A percentile compares a stretch with the other conserved stretches of the same genome.
Conservation (phyloP, 495 filamentous ascomycete species). For the Glutinoglossum americanum region DNA sequence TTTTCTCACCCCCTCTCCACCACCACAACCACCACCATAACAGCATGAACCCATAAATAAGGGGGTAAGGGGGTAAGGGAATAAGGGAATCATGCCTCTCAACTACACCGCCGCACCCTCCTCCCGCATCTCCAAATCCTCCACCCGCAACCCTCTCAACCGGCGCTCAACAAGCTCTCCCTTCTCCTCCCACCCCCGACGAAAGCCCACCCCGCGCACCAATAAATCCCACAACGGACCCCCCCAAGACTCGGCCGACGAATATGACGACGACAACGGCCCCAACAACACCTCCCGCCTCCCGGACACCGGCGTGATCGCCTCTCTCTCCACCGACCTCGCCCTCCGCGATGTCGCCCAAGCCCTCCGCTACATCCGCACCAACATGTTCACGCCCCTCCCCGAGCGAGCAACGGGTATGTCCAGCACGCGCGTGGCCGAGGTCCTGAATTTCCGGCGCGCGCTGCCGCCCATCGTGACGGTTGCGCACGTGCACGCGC, state of each 20-base stretch:
- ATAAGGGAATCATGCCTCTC: conserved; percentile 9
- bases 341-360: conserved; percentile 39
- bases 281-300: conserved; percentile 17
- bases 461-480: conserved; percentile 49
- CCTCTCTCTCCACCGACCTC: conserved; percentile 27
- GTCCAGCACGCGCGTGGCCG: conserved; percentile 48
- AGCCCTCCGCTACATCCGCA: conserved; percentile 37
- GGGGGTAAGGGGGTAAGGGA: too few relatives aligned
- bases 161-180: conserved; percentile 22
- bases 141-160: not conserved
- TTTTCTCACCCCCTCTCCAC: too few relatives aligned
- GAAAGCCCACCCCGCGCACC: conserved; percentile 23
- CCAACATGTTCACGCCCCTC: conserved; percentile 45
- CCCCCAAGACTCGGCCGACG: not conserved
- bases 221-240: not conserved
- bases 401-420: conserved; percentile 43
- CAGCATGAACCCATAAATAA: not conserved
- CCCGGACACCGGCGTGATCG: conserved; percentile 28
- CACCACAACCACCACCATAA: not conserved
- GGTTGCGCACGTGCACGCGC: conserved; percentile 46
- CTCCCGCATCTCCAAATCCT: conserved; percentile 14
- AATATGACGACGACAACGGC: not conserved
- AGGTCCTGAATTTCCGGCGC: conserved; percentile 44
- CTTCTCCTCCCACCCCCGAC: conserved; percentile 32
- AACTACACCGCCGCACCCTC: conserved; percentile 15